Conservation (phyloP, 225 moss, liverwort and hornwort species). For the Anthoceros angustus region DNA sequence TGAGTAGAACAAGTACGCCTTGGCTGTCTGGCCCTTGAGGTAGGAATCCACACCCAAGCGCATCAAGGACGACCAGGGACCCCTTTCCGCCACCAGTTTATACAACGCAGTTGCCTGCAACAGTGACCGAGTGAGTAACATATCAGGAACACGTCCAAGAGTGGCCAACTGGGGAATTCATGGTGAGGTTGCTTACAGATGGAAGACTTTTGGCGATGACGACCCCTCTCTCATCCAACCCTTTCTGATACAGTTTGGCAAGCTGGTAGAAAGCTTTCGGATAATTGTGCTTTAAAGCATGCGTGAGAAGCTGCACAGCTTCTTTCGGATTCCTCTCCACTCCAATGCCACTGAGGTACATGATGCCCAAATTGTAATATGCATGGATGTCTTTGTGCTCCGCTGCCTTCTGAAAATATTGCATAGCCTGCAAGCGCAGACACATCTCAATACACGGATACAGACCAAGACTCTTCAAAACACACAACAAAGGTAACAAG, state of each 20-base stretch:
- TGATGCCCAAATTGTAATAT: slow-evolving; percentile 72
- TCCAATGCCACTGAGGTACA: slow-evolving; percentile 71
- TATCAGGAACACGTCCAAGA: background rate
- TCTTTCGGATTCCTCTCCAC: slow-evolving; percentile 48
- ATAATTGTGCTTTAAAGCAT: slow-evolving; percentile 33
- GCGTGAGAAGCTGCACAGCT: slow-evolving; percentile 35
- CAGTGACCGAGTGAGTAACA: background rate
- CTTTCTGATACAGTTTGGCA: slow-evolving; percentile 86
- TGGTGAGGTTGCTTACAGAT: slow-evolving; percentile 25
- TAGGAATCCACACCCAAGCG: slow-evolving; percentile 86
- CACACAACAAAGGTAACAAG: background rate
- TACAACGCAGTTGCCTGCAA: slow-evolving; percentile 66
- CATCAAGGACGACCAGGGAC: slow-evolving; percentile 88
- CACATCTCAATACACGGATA: background rate
- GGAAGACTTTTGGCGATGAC: slow-evolving; percentile 36
- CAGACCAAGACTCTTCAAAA: background rate
- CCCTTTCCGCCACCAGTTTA: slow-evolving; percentile 83
- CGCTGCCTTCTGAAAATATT: slow-evolving; percentile 66
- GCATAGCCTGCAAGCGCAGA: slow-evolving; percentile 40
- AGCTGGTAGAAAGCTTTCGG: slow-evolving; percentile 77
- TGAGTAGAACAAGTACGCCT: slow-evolving; percentile 70
- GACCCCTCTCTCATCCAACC: slow-evolving; percentile 71
- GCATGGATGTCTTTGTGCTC: slow-evolving; percentile 47
- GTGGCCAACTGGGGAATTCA: slow-evolving; percentile 14
- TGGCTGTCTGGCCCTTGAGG: slow-evolving; percentile 64